phyloP scores from a whole-genome alignment of 768 basidiomycete genomes.

The Saitozyma podzolica region DNA sequence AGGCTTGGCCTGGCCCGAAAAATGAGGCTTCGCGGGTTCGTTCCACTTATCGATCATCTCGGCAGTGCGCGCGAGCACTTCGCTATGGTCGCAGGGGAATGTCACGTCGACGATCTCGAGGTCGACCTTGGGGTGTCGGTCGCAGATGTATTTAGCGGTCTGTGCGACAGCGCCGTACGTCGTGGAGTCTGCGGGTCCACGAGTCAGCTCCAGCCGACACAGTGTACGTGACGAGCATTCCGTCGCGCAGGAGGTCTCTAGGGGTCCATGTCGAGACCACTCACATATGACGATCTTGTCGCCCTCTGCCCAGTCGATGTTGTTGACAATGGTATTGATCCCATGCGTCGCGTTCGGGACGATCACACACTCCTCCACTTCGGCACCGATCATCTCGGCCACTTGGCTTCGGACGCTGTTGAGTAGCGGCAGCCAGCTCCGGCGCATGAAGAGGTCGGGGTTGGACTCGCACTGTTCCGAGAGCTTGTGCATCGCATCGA shows the following conservation, averaged over 20 bases:
- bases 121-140: not conserved
- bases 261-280: not conserved
- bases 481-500: slow-evolving; percentile 41
- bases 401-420: slow-evolving; percentile 38
- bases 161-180: not conserved
- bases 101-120: not conserved
- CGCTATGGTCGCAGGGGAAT: not conserved
- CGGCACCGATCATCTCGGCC: slow-evolving; percentile 48
- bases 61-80: not conserved
- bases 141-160: not conserved
- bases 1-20: not conserved
- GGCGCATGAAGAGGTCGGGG: slow-evolving; percentile 52
- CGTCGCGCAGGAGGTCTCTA: too few relatives aligned
- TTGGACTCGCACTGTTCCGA: slow-evolving; percentile 44
- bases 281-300: slow-evolving; percentile 68
- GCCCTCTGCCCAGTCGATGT: slow-evolving; percentile 66
- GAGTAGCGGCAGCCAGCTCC: slow-evolving; percentile 40
- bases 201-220: not conserved
- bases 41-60: not conserved
- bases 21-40: not conserved
- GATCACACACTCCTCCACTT: slow-evolving; percentile 51
- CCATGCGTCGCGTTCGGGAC: slow-evolving; percentile 64
- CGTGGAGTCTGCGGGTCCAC: slow-evolving; percentile 66
- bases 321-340: slow-evolving; percentile 66
- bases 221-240: too few relatives aligned